phyloP scores from a whole-genome alignment of 1,139 yeast genomes.

The Meyerozyma sp. region DNA sequence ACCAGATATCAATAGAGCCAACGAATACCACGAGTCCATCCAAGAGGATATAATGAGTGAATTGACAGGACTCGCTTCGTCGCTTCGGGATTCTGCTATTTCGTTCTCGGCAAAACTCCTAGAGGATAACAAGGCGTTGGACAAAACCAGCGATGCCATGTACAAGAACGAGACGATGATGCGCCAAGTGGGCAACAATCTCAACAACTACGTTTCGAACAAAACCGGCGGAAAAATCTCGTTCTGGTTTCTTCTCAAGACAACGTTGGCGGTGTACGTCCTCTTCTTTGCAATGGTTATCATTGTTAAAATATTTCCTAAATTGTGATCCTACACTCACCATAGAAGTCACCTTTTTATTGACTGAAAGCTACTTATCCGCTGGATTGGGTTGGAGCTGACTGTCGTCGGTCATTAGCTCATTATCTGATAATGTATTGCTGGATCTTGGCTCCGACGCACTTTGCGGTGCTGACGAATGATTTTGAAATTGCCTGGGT shows the following conservation, averaged over 20 bases:
- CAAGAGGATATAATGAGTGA: slow-evolving; percentile 39
- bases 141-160: slow-evolving; percentile 34
- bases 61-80: slow-evolving; percentile 30
- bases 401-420: slow-evolving; percentile 19
- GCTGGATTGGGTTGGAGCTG: slow-evolving; percentile 4
- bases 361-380: not conserved
- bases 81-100: slow-evolving; percentile 33
- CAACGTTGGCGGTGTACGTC: slow-evolving; percentile 8
- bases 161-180: slow-evolving; percentile 31
- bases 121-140: slow-evolving; percentile 32
- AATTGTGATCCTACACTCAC: slow-evolving; percentile 6
- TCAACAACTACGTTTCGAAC: slow-evolving; percentile 22
- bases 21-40: slow-evolving; percentile 39
- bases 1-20: slow-evolving; percentile 9
- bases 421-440: slow-evolving; percentile 24
- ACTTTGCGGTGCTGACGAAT: slow-evolving; percentile 9
- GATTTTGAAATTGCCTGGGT: slow-evolving; percentile 45
- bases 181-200: slow-evolving; percentile 33
- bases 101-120: slow-evolving; percentile 29
- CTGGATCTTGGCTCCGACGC: slow-evolving; percentile 13
- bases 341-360: not conserved
- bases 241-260: slow-evolving; percentile 5
- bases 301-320: slow-evolving; percentile 10
- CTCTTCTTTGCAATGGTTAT: slow-evolving; percentile 9
- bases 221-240: slow-evolving; percentile 11